Evolutionary conservation across 140 eudicot genomes (phyloP).

Genomic region (Stevia rebaudiana): DNA sequence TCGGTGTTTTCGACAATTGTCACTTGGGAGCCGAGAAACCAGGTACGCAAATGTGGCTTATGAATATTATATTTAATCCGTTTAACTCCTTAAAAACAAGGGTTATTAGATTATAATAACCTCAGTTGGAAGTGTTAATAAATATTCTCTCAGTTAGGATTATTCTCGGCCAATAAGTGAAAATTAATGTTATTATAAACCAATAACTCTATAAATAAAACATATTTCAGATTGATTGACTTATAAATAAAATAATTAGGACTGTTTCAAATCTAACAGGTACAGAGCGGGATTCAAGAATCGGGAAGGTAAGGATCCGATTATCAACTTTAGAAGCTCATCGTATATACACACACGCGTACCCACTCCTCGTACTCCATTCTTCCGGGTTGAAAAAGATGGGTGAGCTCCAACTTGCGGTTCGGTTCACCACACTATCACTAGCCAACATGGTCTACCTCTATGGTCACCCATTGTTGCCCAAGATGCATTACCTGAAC

Average conservation of each 20-base stretch:
- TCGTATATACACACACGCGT: conserved; percentile 45
- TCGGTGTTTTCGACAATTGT: conserved; percentile 50
- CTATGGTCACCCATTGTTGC: conserved; percentile 49
- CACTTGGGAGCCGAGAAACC: conserved; percentile 42
- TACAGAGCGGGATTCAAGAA: conserved; percentile 37
- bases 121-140: too few relatives aligned
- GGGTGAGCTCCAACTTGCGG: conserved; percentile 62
- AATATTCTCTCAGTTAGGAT: too few relatives aligned
- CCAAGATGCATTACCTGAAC: conserved; percentile 54
- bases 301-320: conserved; percentile 53
- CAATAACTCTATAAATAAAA: too few relatives aligned
- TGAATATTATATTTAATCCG: background rate
- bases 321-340: conserved; percentile 51
- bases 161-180: too few relatives aligned
- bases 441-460: conserved; percentile 47
- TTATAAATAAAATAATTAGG: background rate
- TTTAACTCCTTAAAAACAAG: background rate
- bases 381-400: conserved; percentile 55
- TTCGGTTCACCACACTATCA: conserved; percentile 47
- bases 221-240: background rate
- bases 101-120: too few relatives aligned
- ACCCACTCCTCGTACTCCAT: conserved; percentile 52
- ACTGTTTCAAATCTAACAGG: background rate
- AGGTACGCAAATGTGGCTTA: conserved; percentile 4
- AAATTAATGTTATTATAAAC: too few relatives aligned